Evolutionary conservation across 2,329 filamentous ascomycete species (phyloP), one percentile per base, ranked within the genome.

Genomic region (Aureobasidium sp.): DNA sequence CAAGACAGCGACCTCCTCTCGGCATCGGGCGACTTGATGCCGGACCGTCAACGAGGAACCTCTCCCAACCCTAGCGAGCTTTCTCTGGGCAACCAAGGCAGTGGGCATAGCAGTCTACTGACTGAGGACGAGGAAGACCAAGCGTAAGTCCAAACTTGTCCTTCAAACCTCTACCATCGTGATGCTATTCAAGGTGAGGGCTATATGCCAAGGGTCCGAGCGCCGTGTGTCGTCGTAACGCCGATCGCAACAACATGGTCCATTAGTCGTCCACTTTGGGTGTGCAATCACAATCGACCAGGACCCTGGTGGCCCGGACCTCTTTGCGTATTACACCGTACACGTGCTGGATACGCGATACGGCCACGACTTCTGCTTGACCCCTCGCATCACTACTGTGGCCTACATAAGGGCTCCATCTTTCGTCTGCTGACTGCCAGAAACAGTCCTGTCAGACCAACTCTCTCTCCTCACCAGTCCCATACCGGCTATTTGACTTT

Each of bases 51-150:
- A 10, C 53, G 55, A n/a, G 37, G 51, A 12, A n/a, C 44, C 24
- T 63, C 57, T 13, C 53, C 52, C 60, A 69, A 59, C 41, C 61
- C 66, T 13, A 78, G 76, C 67, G 71, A 75, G 59, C 74, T 78
- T 41, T 77, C 76, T n/a, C 69, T 79, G 27, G 71, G 70, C 4
- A 68, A 76, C 52, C 72, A 74, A 65, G 77, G 73, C 66, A 79
- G 77, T 69, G 75, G 76, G 27, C 68, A 75, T 46, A 80, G 78
- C 74, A 81, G 78, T 68, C 74, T 81, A 52, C 69, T 78, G 61
- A 80, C 78, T 17, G 78, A 81, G 64, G 79, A 82, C 65, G 79
- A 77, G 36, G 82, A 84, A 50, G 37, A 64, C n/a, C 67, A 70
- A 59, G 66, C 68, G 72, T 74, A 66, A 67, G 72, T 73, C 20